Evolutionary conservation across 1,284 basidiomycete genomes (phyloP).

Genomic region (Tilletia caries): DNA sequence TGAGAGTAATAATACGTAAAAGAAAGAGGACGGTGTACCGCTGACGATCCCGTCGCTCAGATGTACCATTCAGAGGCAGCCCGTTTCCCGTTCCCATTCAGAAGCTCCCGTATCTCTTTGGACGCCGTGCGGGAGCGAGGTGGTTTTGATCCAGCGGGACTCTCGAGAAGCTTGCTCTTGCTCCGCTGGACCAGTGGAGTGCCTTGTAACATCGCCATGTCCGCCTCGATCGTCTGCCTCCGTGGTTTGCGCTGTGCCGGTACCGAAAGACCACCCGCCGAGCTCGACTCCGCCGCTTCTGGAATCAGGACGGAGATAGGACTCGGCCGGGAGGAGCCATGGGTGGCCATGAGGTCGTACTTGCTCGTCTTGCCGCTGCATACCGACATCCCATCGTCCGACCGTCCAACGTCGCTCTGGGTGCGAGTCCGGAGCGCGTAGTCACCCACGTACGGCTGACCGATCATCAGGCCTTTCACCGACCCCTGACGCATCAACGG

Average conservation of each 20-base stretch:
- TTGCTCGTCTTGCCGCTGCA: neutral
- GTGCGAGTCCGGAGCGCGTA: neutral
- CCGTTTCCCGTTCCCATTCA: conserved; percentile 1
- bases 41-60: too few relatives aligned
- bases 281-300: neutral
- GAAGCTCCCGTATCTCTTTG: conserved; percentile 1
- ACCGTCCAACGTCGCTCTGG: too few relatives aligned
- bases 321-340: neutral
- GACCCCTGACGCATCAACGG: neutral
- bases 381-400: too few relatives aligned
- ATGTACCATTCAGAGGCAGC: conserved; percentile 5
- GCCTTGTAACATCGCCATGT: conserved; percentile 32
- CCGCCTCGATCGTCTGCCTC: conserved; percentile 6
- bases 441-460: conserved; percentile 1
- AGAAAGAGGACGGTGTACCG: neutral
- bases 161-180: conserved; percentile 10
- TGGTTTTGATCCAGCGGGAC: too few relatives aligned
- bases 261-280: neutral
- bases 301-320: neutral
- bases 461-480: conserved; percentile 2
- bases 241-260: neutral
- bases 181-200: neutral
- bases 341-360: conserved; percentile 1
- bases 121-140: conserved; percentile 6
- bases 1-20: neutral